Conservation (phyloP, 352 stramenopile species). For the Phytophthora parvispora region DNA sequence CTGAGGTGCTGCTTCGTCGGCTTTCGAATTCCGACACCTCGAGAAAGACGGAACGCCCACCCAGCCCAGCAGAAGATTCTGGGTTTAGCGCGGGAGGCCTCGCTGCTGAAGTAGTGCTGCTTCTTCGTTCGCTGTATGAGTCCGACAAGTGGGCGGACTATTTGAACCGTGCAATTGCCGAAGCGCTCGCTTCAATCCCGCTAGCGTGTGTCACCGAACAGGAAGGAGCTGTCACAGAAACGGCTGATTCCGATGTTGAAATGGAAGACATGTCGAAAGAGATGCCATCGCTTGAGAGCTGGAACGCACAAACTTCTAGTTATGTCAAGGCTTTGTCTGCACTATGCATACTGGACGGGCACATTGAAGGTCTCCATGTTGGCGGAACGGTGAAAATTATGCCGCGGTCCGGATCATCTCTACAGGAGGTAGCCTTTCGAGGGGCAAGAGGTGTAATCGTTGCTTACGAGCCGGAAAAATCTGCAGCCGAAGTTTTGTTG, state of each 20-base stretch:
- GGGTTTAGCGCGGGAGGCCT: slow-evolving; percentile 55
- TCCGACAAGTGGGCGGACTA: slow-evolving; percentile 78
- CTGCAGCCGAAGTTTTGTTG: slow-evolving; percentile 82
- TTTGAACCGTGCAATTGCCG: slow-evolving; percentile 71
- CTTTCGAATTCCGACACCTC: slow-evolving; percentile 13
- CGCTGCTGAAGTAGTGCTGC: slow-evolving; percentile 80
- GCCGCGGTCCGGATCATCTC: slow-evolving; percentile 68
- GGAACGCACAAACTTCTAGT: slow-evolving; percentile 54
- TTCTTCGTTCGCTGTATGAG: slow-evolving; percentile 85
- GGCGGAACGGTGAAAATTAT: slow-evolving; percentile 89
- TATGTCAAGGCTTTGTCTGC: slow-evolving; percentile 81
- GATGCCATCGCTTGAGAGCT: slow-evolving; percentile 60
- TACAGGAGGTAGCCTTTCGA: slow-evolving; percentile 83
- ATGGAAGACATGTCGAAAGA: slow-evolving; percentile 87
- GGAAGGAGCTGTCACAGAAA: slow-evolving; percentile 15
- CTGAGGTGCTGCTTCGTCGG: slow-evolving; percentile 60
- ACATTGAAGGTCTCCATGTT: slow-evolving; percentile 86
- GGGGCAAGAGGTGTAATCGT: slow-evolving; percentile 82
- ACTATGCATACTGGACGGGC: slow-evolving; percentile 84
- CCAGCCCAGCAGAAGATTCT: slow-evolving; percentile 15
- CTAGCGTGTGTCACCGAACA: slow-evolving; percentile 51
- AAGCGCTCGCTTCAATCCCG: slow-evolving; percentile 62
- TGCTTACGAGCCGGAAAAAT: slow-evolving; percentile 86
- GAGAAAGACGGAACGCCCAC: neutral
- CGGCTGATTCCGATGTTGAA: slow-evolving; percentile 78